A percentile compares a stretch with the other conserved stretches of the same genome.
These are phyloP conservation scores for Vaccinium macrocarpon DNA, from an alignment of 148 eudicot genomes.

Conservation along the genomic window DNA sequence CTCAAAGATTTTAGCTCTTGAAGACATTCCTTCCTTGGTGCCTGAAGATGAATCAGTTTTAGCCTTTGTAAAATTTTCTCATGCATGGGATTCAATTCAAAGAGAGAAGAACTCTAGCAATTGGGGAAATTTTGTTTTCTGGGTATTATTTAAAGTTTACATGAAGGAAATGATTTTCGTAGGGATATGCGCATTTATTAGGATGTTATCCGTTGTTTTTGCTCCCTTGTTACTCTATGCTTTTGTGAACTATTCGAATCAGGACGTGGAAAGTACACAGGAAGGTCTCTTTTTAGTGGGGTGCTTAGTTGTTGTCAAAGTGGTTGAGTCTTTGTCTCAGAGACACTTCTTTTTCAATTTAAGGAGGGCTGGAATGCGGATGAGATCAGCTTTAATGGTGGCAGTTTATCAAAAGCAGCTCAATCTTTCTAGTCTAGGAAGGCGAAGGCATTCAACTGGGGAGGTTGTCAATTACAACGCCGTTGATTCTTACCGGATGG, in stretches of 20 bases:
- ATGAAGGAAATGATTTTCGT: conserved; percentile 39
- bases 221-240: conserved; percentile 60
- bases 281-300: conserved; percentile 45
- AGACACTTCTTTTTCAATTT: conserved; percentile 56
- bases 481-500: conserved; percentile 70
- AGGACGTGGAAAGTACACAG: conserved; percentile 11
- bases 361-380: conserved; percentile 52
- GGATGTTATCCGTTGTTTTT: conserved; percentile 29
- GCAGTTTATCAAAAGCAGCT: conserved; percentile 60
- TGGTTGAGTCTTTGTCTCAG: conserved; percentile 50
- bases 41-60: conserved; percentile 52
- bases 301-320: conserved; percentile 38
- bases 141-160: conserved; percentile 37
- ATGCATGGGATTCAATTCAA: conserved; percentile 35
- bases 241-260: conserved; percentile 43
- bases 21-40: conserved; percentile 53
- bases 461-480: conserved; percentile 57
- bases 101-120: neutral
- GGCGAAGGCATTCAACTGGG: conserved; percentile 53
- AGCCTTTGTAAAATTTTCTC: conserved; percentile 38
- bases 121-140: conserved; percentile 21
- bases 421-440: conserved; percentile 49
- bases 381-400: conserved; percentile 65
- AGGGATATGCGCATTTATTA: conserved; percentile 41
- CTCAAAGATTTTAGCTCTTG: conserved; percentile 38